phyloP scores from a whole-genome alignment of 768 basidiomycete genomes.

The Leccinellum rugosiceps region DNA sequence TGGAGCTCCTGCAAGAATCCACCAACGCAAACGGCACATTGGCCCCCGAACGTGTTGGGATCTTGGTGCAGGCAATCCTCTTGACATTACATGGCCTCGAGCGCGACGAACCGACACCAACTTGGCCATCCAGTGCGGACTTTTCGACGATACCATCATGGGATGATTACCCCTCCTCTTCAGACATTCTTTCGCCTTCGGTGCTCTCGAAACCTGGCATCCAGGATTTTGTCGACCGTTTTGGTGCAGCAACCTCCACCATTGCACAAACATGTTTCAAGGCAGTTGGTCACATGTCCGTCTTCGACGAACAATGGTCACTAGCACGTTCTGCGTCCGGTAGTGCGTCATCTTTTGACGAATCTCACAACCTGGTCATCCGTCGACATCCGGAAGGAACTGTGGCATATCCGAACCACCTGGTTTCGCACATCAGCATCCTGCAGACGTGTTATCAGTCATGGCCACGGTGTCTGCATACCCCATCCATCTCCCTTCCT shows the following conservation, averaged over 20 bases:
- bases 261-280: conserved; percentile 61
- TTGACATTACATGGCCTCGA: conserved; percentile 71
- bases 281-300: conserved; percentile 68
- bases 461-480: conserved; percentile 78
- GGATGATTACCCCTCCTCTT: conserved; percentile 70
- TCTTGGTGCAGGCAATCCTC: conserved; percentile 75
- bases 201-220: conserved; percentile 63
- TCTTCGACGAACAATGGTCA: conserved; percentile 85
- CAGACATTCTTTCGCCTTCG: conserved; percentile 55
- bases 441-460: conserved; percentile 77
- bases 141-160: conserved; percentile 51
- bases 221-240: conserved; percentile 68
- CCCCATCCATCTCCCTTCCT: conserved; percentile 45
- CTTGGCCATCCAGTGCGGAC: conserved; percentile 77
- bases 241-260: conserved; percentile 50
- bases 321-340: conserved; percentile 40
- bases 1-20: conserved; percentile 78
- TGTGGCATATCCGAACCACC: conserved; percentile 63
- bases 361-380: conserved; percentile 63
- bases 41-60: conserved; percentile 69
- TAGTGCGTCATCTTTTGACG: conserved; percentile 55
- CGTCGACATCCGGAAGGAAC: conserved; percentile 63
- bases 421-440: conserved; percentile 62
- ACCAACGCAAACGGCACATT: conserved; percentile 43
- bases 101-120: conserved; percentile 62